A percentile compares a stretch with the other conserved stretches of the same genome.
These are phyloP conservation scores for Nidularia pulvinata DNA, from an alignment of 768 basidiomycete genomes.

Conservation along the genomic window DNA sequence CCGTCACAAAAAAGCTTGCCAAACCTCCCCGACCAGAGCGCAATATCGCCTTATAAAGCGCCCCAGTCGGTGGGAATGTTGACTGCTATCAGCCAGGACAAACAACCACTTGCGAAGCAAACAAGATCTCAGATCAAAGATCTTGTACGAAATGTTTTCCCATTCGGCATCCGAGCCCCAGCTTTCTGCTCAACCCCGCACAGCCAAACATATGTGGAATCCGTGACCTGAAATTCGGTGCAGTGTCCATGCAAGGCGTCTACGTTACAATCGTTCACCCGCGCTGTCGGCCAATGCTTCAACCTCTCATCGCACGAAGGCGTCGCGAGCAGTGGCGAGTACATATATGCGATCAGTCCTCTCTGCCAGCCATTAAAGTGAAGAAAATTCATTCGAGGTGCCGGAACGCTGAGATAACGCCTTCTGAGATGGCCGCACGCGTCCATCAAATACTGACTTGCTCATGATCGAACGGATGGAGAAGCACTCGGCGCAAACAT, in stretches of 20 bases:
- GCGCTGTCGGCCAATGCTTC: background rate
- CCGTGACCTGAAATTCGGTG: too few species aligned
- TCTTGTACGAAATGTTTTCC: conserved; percentile 9
- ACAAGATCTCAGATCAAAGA: conserved; percentile 13
- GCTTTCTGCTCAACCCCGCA: conserved; percentile 8
- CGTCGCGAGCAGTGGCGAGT: conserved; percentile 2
- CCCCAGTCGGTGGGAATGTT: conserved; percentile 8
- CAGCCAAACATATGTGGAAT: conserved; percentile 2
- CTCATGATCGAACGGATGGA: background rate
- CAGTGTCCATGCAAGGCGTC: too few species aligned
- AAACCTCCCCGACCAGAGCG: conserved; percentile 6
- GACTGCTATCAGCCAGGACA: conserved; percentile 4
- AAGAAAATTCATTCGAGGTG: background rate
- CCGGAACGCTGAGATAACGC: background rate
- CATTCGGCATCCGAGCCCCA: conserved; percentile 4
- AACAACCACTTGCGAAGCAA: conserved; percentile 3
- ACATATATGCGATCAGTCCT: too few species aligned
- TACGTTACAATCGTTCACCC: background rate
- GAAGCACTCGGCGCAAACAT: background rate
- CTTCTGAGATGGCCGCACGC: background rate
- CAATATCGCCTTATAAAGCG: conserved; percentile 15
- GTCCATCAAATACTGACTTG: background rate
- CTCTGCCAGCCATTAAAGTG: background rate
- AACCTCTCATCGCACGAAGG: background rate
- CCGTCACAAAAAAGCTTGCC: too few species aligned